Conservation (phyloP, 768 basidiomycete genomes). For the Leccinum imitatum region DNA sequence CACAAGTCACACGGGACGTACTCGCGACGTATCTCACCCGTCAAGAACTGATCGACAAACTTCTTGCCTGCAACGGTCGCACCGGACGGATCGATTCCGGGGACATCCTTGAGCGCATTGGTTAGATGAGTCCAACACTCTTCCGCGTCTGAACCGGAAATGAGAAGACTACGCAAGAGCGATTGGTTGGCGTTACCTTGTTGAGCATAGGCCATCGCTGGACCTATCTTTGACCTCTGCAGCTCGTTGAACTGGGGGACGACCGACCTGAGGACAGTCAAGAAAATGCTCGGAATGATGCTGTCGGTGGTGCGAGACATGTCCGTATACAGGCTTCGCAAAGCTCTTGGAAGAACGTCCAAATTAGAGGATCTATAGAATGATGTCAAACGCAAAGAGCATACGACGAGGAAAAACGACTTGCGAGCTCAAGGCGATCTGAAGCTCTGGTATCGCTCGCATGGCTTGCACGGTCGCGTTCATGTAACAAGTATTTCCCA, state of each 20-base stretch:
- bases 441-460: slow-evolving; percentile 87
- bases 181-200: slow-evolving; percentile 47
- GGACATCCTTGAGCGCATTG: slow-evolving; percentile 49
- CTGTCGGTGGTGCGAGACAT: slow-evolving; percentile 79
- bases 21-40: slow-evolving; percentile 76
- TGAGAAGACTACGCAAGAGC: slow-evolving; percentile 3
- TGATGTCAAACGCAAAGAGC: neutral
- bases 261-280: slow-evolving; percentile 66
- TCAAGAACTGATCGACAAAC: slow-evolving; percentile 81
- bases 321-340: slow-evolving; percentile 67
- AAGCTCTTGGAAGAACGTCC: slow-evolving; percentile 45
- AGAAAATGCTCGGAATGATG: slow-evolving; percentile 68
- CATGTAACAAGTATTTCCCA: slow-evolving; percentile 98
- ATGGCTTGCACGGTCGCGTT: slow-evolving; percentile 95
- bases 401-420: slow-evolving; percentile 12
- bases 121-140: slow-evolving; percentile 70
- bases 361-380: slow-evolving; percentile 34
- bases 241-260: slow-evolving; percentile 91
- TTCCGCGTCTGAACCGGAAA: slow-evolving; percentile 72
- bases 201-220: slow-evolving; percentile 66
- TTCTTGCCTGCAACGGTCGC: slow-evolving; percentile 41
- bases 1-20: slow-evolving; percentile 30
- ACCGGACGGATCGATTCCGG: slow-evolving; percentile 39
- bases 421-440: slow-evolving; percentile 62
- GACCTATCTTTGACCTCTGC: slow-evolving; percentile 43